Base-by-base conservation (phyloP, 2,329 filamentous ascomycete species). In the Cordyceps farinosa region DNA sequence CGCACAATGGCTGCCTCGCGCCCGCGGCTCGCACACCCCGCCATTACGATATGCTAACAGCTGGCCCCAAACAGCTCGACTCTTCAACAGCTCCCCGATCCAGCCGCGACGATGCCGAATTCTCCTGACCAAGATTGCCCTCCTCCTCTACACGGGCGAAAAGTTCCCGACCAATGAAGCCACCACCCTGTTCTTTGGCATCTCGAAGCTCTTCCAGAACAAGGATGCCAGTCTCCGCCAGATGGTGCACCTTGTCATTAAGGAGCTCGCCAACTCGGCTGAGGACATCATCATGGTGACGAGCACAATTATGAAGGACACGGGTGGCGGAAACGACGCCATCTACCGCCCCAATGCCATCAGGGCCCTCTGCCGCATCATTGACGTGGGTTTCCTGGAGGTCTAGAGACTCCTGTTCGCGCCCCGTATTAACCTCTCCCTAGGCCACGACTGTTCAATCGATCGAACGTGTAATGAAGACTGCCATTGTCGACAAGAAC, bases 201-300 rank as follows among this genome's bases (percentile, higher is more conserved):
- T 96, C 78, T 98, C 94, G 66, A 98, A 98, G 84, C 86, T 98
- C 65, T 99, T 99, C 85, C 94, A 98, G 83, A 98, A 98, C 80
- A 98, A 97, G 79, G 95, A 99, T 89, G 90, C 93, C 72, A 94
- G 92, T 71, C 84, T 99, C 75, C 92, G 95, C 73, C 95, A 99
- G 83, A 97, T 98, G 93, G 94, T 99, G 58, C 96, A 98, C 80
- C 84, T 98, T 69, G 89, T 97, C 75, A 91, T 98, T 82, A 99
- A 98, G 86, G 95, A 99, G 84, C 84, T 99, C 72, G 92, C 94
- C 69, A 87, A 88, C 77, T 97, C 92, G 30, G 95, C 95, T 64
- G 92, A 98, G 81, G 95, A 99, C 83, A 96, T 97, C 68, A 99
- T 99, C 76, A 98, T 99, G 95, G 95, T 97, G 66, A 99, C 95